These are phyloP conservation scores for Colletotrichum neosansevieriae DNA, from an alignment of 2,329 filamentous ascomycete genomes.

Conservation along the genomic window DNA sequence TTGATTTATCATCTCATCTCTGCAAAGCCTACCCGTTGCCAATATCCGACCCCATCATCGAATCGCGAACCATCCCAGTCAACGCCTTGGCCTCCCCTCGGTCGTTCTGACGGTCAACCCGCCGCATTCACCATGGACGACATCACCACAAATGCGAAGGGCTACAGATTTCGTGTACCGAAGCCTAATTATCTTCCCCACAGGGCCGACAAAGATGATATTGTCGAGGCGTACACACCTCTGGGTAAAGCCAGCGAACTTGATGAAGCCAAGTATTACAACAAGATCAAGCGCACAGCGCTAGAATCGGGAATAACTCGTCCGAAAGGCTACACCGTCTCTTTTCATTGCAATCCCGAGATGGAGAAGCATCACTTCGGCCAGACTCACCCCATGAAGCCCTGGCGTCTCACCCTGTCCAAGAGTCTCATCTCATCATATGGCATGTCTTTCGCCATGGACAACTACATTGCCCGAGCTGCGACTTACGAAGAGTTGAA, in stretches of 20 bases:
- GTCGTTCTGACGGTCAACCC: slow-evolving; percentile 29
- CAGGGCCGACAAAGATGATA: slow-evolving; percentile 61
- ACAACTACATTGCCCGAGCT: slow-evolving; percentile 86
- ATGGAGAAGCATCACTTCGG: slow-evolving; percentile 99
- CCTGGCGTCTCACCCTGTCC: slow-evolving; percentile 94
- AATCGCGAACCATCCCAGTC: slow-evolving; percentile 15
- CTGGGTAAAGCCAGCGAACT: slow-evolving; percentile 64
- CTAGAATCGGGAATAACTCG: slow-evolving; percentile 77
- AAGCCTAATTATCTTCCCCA: slow-evolving; percentile 72
- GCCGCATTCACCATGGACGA: slow-evolving; percentile 2
- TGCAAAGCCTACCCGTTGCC: not conserved
- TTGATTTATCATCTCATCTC: slow-evolving; percentile 15
- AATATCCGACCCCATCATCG: not conserved
- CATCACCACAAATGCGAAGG: slow-evolving; percentile 29
- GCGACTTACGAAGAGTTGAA: slow-evolving; percentile 90
- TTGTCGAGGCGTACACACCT: slow-evolving; percentile 66
- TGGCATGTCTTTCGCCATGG: slow-evolving; percentile 97
- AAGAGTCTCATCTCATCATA: slow-evolving; percentile 96
- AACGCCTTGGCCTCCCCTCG: slow-evolving; percentile 12
- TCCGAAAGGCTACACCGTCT: slow-evolving; percentile 90
- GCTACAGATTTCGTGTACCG: slow-evolving; percentile 65
- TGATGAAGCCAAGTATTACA: slow-evolving; percentile 68
- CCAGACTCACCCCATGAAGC: slow-evolving; percentile 98
- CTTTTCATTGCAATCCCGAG: slow-evolving; percentile 93
- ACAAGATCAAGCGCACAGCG: slow-evolving; percentile 68